Evolutionary conservation across 2,329 filamentous ascomycete genomes (phyloP).

Genomic region (Verticillium zaregamsianum): DNA sequence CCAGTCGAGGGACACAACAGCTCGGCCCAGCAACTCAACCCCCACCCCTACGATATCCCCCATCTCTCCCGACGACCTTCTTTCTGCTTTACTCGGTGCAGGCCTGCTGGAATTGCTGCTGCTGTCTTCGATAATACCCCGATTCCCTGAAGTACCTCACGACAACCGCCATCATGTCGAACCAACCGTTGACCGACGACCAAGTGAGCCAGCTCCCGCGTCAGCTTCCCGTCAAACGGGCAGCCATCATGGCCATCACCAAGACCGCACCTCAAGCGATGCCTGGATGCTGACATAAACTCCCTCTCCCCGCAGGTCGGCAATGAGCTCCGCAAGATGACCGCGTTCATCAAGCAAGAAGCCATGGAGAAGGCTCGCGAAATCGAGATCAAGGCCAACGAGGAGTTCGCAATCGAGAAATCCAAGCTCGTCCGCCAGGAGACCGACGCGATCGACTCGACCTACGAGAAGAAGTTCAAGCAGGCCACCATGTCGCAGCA

Average conservation of each 20-base stretch:
- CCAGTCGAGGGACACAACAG: not conserved
- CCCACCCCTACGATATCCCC: not conserved
- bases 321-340: conserved; percentile 99
- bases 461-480: conserved; percentile 99
- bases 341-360: conserved; percentile 98
- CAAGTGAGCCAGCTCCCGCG: conserved; percentile 12
- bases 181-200: conserved; percentile 17
- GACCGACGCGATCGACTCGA: conserved; percentile 83
- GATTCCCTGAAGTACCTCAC: conserved; percentile 10
- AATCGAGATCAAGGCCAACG: conserved; percentile 97
- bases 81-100: not conserved
- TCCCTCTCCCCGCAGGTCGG: conserved; percentile 62
- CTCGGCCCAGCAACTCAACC: not conserved
- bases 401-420: conserved; percentile 99
- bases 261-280: not conserved
- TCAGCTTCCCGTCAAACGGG: not conserved
- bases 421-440: conserved; percentile 97
- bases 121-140: conserved; percentile 1
- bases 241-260: not conserved
- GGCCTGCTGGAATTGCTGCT: not conserved
- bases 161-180: conserved; percentile 13
- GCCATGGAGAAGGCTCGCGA: conserved; percentile 94
- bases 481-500: conserved; percentile 97
- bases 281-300: not conserved
- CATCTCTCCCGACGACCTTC: not conserved